Evolutionary conservation across 2,329 filamentous ascomycete genomes (phyloP).

Genomic region (Albophoma yamanashiensis): DNA sequence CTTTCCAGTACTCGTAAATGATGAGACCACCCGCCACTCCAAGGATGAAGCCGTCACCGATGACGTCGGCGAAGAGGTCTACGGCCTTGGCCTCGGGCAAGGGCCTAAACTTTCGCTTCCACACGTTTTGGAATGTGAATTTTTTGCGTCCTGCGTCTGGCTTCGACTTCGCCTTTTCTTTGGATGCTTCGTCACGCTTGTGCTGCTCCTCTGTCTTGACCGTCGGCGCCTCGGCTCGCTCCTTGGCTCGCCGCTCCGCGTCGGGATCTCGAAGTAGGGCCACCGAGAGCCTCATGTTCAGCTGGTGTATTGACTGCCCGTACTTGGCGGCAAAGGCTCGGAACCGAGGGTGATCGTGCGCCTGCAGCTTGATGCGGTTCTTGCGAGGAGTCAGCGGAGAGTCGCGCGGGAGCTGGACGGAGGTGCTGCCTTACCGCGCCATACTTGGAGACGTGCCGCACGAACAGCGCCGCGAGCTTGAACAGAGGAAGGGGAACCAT

Average conservation of each 20-base stretch:
- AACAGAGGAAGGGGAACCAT: conserved; percentile 60
- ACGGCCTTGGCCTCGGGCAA: conserved; percentile 56
- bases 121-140: conserved; percentile 38
- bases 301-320: conserved; percentile 53
- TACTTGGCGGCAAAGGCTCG: conserved; percentile 49
- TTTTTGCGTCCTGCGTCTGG: conserved; percentile 14
- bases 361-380: conserved; percentile 57
- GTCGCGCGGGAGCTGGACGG: neutral
- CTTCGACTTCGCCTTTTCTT: conserved; percentile 27
- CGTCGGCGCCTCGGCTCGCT: conserved; percentile 52
- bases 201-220: conserved; percentile 54
- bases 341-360: conserved; percentile 53
- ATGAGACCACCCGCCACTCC: conserved; percentile 45
- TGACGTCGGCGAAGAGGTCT: conserved; percentile 55
- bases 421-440: conserved; percentile 44
- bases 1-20: conserved; percentile 50
- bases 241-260: conserved; percentile 47
- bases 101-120: conserved; percentile 50
- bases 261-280: conserved; percentile 46
- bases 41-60: conserved; percentile 54
- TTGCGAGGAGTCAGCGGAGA: conserved; percentile 17
- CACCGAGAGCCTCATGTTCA: conserved; percentile 56
- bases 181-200: conserved; percentile 44
- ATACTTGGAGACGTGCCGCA: conserved; percentile 59
- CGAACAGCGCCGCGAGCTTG: conserved; percentile 54